Percentiles rank a stretch among this genome's conserved stretches.
Conservation (phyloP, 345 rosid genomes). For the Hibiscus syriacus region DNA sequence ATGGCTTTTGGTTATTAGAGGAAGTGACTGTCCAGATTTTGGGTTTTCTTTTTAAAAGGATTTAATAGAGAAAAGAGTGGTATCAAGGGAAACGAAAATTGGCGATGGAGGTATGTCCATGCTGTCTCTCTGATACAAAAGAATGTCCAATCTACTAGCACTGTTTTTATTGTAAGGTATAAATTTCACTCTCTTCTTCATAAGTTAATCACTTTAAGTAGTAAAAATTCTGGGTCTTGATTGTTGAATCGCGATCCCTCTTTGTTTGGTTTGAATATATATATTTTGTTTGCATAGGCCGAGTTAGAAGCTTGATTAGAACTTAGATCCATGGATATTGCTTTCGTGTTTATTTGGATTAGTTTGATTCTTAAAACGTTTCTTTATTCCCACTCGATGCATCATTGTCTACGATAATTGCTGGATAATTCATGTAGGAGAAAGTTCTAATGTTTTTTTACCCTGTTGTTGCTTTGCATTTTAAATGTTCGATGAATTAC, state of each 20-base stretch:
- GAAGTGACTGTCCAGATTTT: slow-evolving; percentile 10
- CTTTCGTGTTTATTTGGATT: neutral
- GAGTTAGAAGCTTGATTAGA: neutral
- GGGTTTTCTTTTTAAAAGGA: slow-evolving; percentile 10
- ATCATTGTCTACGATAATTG: too few relatives aligned
- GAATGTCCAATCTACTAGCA: neutral
- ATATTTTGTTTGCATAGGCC: neutral
- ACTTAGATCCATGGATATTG: slow-evolving; percentile 1
- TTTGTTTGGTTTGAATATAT: neutral
- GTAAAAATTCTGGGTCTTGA: neutral
- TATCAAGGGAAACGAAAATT: slow-evolving; percentile 7
- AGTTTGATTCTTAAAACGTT: neutral
- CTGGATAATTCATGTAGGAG: too few relatives aligned
- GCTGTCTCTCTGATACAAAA: slow-evolving; percentile 13
- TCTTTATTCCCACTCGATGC: neutral
- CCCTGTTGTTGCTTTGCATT: too few relatives aligned
- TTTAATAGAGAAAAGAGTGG: slow-evolving; percentile 24
- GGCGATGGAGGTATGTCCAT: slow-evolving; percentile 21
- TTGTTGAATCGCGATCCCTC: neutral
- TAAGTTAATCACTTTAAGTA: neutral
- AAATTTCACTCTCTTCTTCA: neutral
- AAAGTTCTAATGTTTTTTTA: too few relatives aligned
- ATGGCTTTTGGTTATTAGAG: neutral
- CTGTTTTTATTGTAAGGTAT: slow-evolving; percentile 13
- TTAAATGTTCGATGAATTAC: too few relatives aligned